Percentiles rank a stretch among this genome's conserved stretches.
Conservation (phyloP, 306 rosid species). For the Glycine tomentella region DNA sequence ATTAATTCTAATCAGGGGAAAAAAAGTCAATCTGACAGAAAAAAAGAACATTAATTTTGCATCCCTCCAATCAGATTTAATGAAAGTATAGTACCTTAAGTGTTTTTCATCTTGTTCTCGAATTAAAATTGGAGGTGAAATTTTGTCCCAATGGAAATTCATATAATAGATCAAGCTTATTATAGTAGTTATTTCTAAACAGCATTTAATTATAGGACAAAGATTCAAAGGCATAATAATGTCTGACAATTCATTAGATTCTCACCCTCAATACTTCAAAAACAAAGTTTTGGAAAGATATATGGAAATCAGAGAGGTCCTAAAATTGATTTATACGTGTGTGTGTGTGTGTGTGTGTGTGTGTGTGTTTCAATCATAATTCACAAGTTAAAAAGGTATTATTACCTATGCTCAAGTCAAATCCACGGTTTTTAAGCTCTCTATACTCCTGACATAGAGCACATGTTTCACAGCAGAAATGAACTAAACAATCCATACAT, state of each 20-base stretch:
- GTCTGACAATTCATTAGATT: not conserved
- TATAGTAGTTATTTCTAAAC: not conserved
- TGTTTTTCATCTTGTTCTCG: not conserved
- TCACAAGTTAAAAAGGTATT: not conserved
- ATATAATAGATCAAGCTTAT: not conserved
- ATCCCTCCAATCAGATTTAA: not conserved
- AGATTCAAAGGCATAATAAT: not conserved
- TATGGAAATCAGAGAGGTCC: not conserved
- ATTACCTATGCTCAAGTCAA: conserved; percentile 72
- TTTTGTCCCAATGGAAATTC: not conserved
- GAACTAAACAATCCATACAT: conserved; percentile 76
- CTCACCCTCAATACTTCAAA: not conserved
- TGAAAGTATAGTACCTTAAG: not conserved
- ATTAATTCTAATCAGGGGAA: not conserved
- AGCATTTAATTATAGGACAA: not conserved
- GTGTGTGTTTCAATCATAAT: not conserved
- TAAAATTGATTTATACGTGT: not conserved
- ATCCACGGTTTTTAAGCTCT: conserved; percentile 67
- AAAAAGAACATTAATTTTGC: not conserved
- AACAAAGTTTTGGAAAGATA: not conserved
- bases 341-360: no score
- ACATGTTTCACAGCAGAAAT: conserved; percentile 70
- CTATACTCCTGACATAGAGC: conserved; percentile 81
- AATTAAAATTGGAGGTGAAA: not conserved
- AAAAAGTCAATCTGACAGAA: not conserved